Base-by-base conservation (phyloP, 2,329 filamentous ascomycete genomes). In the Setomelanomma holmii region DNA sequence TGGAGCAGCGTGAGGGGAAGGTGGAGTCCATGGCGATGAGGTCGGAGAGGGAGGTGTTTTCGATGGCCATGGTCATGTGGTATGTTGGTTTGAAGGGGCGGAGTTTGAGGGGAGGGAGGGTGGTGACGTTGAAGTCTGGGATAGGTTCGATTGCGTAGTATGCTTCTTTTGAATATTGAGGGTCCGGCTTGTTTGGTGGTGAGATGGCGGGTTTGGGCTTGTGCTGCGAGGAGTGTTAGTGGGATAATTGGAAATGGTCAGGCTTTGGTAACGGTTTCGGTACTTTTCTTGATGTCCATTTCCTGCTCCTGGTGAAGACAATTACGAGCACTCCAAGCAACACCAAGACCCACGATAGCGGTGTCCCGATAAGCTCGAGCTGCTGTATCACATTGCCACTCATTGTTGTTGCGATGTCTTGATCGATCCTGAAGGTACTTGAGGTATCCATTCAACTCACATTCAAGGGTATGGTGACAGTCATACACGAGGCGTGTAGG, bases 51-150 rank as follows among this genome's bases (percentile, higher is more conserved):
- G 78, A 65, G 12, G 80, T 77, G 39, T 75, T 82, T 62, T 84
- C 79, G 20, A 87, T 75, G 4, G 78, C 84, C 85, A 88, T 88
- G 5, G 85, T 86, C 44, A 88, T 69, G 63, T 87, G 80, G 63
- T 84, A 88, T 60, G 81, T 85, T 4, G 83, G 79, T 67, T 84
- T 86, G 69, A 86, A 86, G 0, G 83, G 81, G 12, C 85, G 76
- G 10, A 85, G 66, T 50, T 82, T 78, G 33, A 84, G 64, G 0
- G 83, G 85, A 49, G 81, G 76, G 24, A 78, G 80, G 0, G 70
- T 75, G 45, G 75, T 64, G 78, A 82, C 82, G 52, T 83, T 70
- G 57, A 87, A 84, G 49, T 78, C 68, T 2, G 66, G 40, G 4
- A 86, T 71, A 3, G 83, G 78, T 19, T 73, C 75, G 44, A 83